Conservation (phyloP, 139 green algal genomes). For the Raphidocelis subcapitata region DNA sequence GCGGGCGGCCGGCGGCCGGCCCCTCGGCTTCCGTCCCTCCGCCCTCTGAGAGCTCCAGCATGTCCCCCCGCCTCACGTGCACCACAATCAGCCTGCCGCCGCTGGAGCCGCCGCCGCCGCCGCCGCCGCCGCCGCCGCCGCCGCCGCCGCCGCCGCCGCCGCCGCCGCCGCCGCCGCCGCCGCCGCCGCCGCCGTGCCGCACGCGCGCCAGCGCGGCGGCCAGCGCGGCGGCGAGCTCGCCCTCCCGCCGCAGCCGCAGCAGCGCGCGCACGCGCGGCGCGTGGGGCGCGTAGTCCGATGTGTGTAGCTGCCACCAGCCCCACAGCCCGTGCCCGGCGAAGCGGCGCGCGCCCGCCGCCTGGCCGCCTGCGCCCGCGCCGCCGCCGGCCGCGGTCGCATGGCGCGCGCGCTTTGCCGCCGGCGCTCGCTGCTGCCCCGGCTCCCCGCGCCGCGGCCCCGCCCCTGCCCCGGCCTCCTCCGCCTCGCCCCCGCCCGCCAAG, state of each 20-base stretch:
- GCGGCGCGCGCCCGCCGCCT: too few relatives aligned
- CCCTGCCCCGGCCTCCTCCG: too few relatives aligned
- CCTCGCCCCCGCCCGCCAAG: too few relatives aligned
- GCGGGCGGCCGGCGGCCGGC: neutral
- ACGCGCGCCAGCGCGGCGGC: neutral
- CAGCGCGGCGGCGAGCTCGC: neutral
- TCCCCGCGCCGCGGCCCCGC: too few relatives aligned
- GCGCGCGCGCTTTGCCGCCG: too few relatives aligned
- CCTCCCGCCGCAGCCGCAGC: neutral
- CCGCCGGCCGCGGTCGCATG: too few relatives aligned
- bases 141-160: too few relatives aligned
- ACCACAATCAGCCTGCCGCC: neutral
- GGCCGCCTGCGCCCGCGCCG: too few relatives aligned
- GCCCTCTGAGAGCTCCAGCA: neutral
- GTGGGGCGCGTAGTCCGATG: neutral
- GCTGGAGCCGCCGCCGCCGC: neutral
- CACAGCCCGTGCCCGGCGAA: neutral
- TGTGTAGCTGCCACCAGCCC: neutral
- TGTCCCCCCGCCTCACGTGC: neutral
- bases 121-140: neutral
- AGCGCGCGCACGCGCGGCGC: neutral
- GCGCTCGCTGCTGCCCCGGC: too few relatives aligned
- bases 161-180: neutral
- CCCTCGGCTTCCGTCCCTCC: neutral
- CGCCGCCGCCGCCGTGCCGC: neutral